Evolutionary conservation across 2,329 filamentous ascomycete genomes (phyloP).

Genomic region (Colletotrichum sp.): DNA sequence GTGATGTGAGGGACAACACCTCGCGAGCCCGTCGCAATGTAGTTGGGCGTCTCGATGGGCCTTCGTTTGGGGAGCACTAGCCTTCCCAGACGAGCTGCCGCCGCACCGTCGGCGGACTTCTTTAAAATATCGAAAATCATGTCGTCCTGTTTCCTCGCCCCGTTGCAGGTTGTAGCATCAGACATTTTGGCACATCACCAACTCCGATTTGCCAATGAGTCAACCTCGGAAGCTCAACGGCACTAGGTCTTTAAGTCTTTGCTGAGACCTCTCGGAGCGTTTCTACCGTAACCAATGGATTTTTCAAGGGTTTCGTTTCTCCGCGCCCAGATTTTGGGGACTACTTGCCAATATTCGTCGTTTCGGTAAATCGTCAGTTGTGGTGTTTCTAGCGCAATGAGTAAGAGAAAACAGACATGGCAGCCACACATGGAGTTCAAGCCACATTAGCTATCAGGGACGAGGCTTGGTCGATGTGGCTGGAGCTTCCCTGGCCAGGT

Average conservation of each 20-base stretch:
- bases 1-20: conserved; percentile 88
- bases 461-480: neutral
- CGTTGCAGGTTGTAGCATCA: conserved; percentile 19
- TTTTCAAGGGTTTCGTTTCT: neutral
- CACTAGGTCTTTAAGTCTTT: neutral
- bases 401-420: neutral
- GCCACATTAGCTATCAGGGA: neutral
- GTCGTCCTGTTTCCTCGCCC: conserved; percentile 18
- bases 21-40: conserved; percentile 79
- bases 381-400: conserved; percentile 12
- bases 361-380: neutral
- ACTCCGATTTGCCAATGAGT: neutral
- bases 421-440: neutral
- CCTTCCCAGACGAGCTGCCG: conserved; percentile 68
- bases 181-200: conserved; percentile 22
- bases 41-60: conserved; percentile 82
- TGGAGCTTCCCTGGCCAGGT: neutral
- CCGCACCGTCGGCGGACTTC: conserved; percentile 39
- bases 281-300: neutral
- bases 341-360: neutral
- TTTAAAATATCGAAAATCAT: conserved; percentile 55
- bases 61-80: conserved; percentile 67
- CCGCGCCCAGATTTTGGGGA: neutral
- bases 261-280: neutral
- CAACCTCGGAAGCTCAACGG: neutral